phyloP scores from a whole-genome alignment of 352 stramenopile genomes.

The Thraustotheca clavata region DNA sequence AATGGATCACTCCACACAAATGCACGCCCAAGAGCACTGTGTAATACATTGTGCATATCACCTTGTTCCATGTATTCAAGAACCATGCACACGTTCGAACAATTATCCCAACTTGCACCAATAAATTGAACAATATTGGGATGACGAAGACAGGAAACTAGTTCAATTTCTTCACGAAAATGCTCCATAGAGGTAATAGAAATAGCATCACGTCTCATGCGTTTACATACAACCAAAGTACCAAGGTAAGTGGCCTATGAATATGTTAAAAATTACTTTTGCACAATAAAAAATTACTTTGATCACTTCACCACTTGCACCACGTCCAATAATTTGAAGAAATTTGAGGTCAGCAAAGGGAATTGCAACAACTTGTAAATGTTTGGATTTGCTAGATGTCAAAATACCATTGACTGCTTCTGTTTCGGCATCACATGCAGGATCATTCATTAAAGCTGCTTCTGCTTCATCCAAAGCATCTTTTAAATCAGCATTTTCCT shows the following conservation, averaged over 20 bases:
- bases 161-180: constrained; percentile 80
- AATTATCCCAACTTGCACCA: constrained; percentile 82
- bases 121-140: constrained; percentile 88
- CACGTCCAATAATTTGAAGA: constrained; percentile 63
- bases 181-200: constrained; percentile 51
- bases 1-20: constrained; percentile 81
- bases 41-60: constrained; percentile 79
- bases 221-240: constrained; percentile 83
- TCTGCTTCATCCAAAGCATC: constrained; percentile 72
- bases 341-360: constrained; percentile 77
- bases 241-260: constrained; percentile 61
- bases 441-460: constrained; percentile 70
- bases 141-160: constrained; percentile 79
- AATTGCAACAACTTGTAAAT: constrained; percentile 76
- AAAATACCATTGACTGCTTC: constrained; percentile 53
- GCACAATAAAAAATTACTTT: constrained; percentile 26
- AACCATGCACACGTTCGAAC: constrained; percentile 81
- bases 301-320: constrained; percentile 83
- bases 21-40: constrained; percentile 65
- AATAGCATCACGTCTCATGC: constrained; percentile 79
- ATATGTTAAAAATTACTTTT: background rate
- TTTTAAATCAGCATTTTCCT: constrained; percentile 77
- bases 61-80: constrained; percentile 88
- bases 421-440: constrained; percentile 61
- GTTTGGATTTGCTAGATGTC: constrained; percentile 63